Evolutionary conservation across 2,329 filamentous ascomycete species (phyloP), one percentile per base, ranked within the genome.

Genomic region (Ascochyta viciae-villosae): DNA sequence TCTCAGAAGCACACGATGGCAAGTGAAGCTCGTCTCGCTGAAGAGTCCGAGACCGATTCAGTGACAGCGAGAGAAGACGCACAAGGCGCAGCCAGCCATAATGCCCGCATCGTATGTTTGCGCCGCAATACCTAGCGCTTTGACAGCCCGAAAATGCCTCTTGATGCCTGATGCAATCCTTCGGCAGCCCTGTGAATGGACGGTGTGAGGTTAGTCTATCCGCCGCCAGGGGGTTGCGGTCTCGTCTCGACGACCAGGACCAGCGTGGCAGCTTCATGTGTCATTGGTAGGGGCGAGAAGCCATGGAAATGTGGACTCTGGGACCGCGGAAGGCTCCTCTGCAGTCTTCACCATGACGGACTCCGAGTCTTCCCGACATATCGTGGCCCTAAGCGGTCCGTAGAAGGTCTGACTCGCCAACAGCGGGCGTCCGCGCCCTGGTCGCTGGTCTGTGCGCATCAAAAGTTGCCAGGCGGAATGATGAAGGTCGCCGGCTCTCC

Each of bases 271-370:
- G 53, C 48, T 38, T 19, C 39, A 53, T 57, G 54, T 57, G 54
- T 57, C 54, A 57, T 57, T 48, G 40, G 39, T 35, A 57, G 39
- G 48, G 54, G 54, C 54, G 54, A 57, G 54, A 57, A 48, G 54
- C 48, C 39, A 52, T 53, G 39, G 49, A 57, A 57, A 43, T 56
- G 53, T 51, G 53, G 53, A 44, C 48, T 56, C 43, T 39, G 9
- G 12, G 31, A 50, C 42, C 43, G 47, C 47, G 38, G 38, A 43
- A 41, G n/a, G 15, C 37, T 38, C 12, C 19, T 50, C 41, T 47
- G 38, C 19, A 29, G 29, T 34, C 41, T 37, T 26, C 41, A 24
- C 42, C 40, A 41, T n/a, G 27, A 24, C 47, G 24, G 47, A 24
- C 15, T 29, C 42, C 53, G 53, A 55, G 15, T 50, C 46, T 47